Base-by-base conservation (phyloP, 345 rosid species). In the Citrus hindsii region DNA sequence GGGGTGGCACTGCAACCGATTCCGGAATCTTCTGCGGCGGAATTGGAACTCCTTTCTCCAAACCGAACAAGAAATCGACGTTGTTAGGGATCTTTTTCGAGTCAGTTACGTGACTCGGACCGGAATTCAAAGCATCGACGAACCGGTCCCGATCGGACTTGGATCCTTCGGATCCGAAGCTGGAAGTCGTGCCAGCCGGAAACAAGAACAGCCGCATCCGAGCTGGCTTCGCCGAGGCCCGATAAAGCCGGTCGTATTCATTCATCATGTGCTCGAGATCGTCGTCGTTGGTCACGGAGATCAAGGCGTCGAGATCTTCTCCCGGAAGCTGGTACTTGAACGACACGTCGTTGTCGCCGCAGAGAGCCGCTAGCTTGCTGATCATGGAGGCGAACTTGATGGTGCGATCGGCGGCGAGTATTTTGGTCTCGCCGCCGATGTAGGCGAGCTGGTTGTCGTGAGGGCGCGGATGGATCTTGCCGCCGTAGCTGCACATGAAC, bases 291-390 rank as follows among this genome's bases (percentile, higher is more conserved):
- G 98, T 89, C 38, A 95, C 99, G 0, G 99, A 95, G 76, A 95
- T 95, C 83, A 95, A 80, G 32, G 99, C 98, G 78, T 95, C 99
- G 56, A 95, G 93, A 37, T 95, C 99, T 79, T 95, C 99, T 0
- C 98, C 98, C 0, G 98, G 96, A 6, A 95, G 92, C 89, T 95
- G 99, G 79, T 95, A 95, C 91, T 92, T 95, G 68, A 93, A 92
- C 61, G 93, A 64, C 30, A 95, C 86, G 32, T 85, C 90, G 18
- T 78, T 16, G 48, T 85, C 88, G 14, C 84, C 87, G 62, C 89
- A 86, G 22, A 95, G 87, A 56, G 87, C 75, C 21, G 97, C 71
- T 37, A 95, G 94, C 71, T 89, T 90, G 33, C 90, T 81, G 77
- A 90, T 81, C 86, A 95, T 75, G 79, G 83, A 73, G 65, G 90